Evolutionary conservation across 2,329 filamentous ascomycete genomes (phyloP), one percentile per base, ranked within the genome.

Genomic region (Microdochium paspali): DNA sequence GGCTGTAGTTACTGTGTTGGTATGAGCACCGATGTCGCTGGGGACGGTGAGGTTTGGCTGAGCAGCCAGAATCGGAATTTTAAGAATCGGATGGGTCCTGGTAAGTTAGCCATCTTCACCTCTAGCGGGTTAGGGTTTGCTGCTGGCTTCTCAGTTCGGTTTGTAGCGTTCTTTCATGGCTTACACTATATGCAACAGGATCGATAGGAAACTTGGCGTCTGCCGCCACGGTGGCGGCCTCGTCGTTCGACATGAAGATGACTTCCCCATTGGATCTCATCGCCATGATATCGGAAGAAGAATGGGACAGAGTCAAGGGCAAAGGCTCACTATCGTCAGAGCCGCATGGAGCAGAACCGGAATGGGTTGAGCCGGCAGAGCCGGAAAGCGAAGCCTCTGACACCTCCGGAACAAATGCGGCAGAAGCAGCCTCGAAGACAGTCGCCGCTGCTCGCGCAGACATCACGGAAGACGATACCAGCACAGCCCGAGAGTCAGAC

Each of bases 21-120:
- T 1, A 66, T 71, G 58, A 58, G 55, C 10, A 67, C 63, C 1
- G 70, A 72, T 50, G 58, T 62, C 46, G 69, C 69, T 3, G 59
- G 46, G 2, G 53, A 62, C 6, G 69, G 67, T 1, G 67, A 70
- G 49, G 63, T 65, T 1, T 72, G 70, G 69, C 52, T 72, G 2
- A 66, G 59, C n/a, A 68, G 64, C 12, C 68, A 72, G 53, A 72
- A 73, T 48, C 58, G 69, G 10, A 72, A 73, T 51, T 72, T 71
- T 49, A 54, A 68, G 50, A 71, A 73, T 50, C 54, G 69, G 2
- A 72, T 71, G 67, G 68, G 68, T 2, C 61, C 58, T 51, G 67
- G 67, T 64, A 47, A 24, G 50, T 39, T 9, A n/a, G 26, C 18
- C 26, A 7, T 28, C 7, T 28, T 7, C 26, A 7, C 26, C 26